Evolutionary conservation across 164 flowering plant genomes (phyloP), one percentile per base, ranked within the genome.

Genomic region (Cinnamomum micranthum): DNA sequence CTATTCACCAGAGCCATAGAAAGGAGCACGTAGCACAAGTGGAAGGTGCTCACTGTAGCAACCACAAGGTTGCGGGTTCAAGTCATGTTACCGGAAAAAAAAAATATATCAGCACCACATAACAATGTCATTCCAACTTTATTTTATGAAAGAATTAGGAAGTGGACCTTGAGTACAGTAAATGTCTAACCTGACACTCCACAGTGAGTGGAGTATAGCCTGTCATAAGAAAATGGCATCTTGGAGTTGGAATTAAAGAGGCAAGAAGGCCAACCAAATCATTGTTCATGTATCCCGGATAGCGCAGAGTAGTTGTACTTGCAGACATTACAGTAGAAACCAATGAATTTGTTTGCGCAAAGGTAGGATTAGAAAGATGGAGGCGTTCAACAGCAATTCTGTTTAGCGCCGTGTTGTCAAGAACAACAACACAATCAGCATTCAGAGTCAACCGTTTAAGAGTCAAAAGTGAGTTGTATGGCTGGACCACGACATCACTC

Each of bases 251-350:
- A 82, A 96, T 96, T 69, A 96, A 81, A 80, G 99, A 96, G 50
- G 99, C 97, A 82, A 96, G 97, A 72, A 96, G 97, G 60, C 99
- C 99, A 86, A 96, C 99, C 88, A 96, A 87, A 78, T 96, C 99
- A 86, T 96, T 96, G 81, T 96, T 96, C 99, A 96, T 96, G 74
- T 96, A 96, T 66, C 99, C 99, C 41, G 99, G 99, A 84, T 96
- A 96, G 22, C 99, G 92, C 68, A 96, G 79, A 15, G 99, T 96
- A 33, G 99, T 96, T 76, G 99, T 96, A 85, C 99, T 94, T 22
- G 97, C 99, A 68, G 99, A 92, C 99, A 96, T 96, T 52, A 96
- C 99, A 79, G 99, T 96, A 51, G 98, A 96, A 72, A 96, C 99
- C 87, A 96, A 80, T 73, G 98, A 94, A 83, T 96, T 96, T 80